Evolutionary conservation across 352 stramenopile species (phyloP), one percentile per base, ranked within the genome.

Genomic region (Pythium pyrilobum): DNA sequence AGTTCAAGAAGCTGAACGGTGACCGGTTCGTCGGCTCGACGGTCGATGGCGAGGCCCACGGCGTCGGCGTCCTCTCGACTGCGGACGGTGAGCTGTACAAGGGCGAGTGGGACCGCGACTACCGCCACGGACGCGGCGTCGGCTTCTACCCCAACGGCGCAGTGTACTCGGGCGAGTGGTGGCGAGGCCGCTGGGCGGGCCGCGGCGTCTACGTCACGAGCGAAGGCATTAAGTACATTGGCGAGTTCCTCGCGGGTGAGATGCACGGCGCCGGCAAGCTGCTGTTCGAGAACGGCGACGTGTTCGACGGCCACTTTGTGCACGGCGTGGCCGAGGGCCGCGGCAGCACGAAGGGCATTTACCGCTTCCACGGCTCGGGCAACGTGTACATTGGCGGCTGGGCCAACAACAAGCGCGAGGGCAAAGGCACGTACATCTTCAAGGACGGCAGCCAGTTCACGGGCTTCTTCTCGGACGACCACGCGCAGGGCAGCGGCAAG

Each of bases 81-180:
- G 69, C 77, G 0, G 81, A 92, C 31, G 92, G 91, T 6, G 89
- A 97, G 62, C 69, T 88, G n/a, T 97, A 97, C 74, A 92, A 96
- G 58, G 83, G 83, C 1, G 44, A 88, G 34, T 93, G 81, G 81
- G 49, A 72, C 9, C 59, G 49, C 2, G 81, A 87, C 51, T 82
- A 74, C 47, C 81, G 77, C 11, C 69, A 89, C 33, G 77, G 81
- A 1, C 72, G 49, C 6, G 83, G 83, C 15, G 77, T 90, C 32
- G 88, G 74, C 24, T 91, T 81, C 52, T 92, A 92, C 44, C 54
- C 77, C 0, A 92, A 91, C 55, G 82, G 82, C 8, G 72, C 75
- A 8, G 64, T 91, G 6, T 93, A 92, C 57, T 77, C 77, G 27
- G 83, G 83, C 18, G 52, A 66, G 36, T 93, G 83, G 83, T 85